Conservation (phyloP, 2,329 filamentous ascomycete genomes). For the Drechslerella coelobrocha region DNA sequence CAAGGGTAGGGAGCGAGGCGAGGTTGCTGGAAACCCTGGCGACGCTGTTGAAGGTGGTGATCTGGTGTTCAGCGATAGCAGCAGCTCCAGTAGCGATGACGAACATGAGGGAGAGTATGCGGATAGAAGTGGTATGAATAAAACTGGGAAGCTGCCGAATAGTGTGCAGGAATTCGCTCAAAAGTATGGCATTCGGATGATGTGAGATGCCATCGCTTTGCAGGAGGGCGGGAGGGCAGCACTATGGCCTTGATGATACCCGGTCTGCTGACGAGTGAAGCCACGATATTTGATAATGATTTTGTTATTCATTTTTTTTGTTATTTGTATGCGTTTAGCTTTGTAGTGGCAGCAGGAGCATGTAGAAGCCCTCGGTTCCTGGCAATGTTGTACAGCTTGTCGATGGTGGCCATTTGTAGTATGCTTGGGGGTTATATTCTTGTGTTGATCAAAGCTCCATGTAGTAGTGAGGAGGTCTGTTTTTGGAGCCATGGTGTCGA, state of each 20-base stretch:
- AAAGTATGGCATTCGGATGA: constrained; percentile 38
- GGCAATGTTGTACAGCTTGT: no score
- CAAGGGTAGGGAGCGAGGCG: constrained; percentile 39
- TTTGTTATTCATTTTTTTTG: background rate
- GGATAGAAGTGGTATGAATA: constrained; percentile 43
- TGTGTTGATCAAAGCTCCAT: no score
- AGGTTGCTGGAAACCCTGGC: constrained; percentile 35
- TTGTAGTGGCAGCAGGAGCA: no score
- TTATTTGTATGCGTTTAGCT: constrained; percentile 3
- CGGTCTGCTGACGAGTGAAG: no score
- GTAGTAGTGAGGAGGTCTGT: no score
- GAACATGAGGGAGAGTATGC: constrained; percentile 31
- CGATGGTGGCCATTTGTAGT: no score
- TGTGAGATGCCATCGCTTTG: background rate
- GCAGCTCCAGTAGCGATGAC: constrained; percentile 29
- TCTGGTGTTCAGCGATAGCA: constrained; percentile 43
- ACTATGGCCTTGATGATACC: no score
- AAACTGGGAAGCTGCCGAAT: constrained; percentile 36
- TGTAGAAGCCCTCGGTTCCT: no score
- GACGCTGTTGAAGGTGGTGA: constrained; percentile 47
- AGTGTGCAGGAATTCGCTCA: constrained; percentile 44
- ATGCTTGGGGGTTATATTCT: no score
- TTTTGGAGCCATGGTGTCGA: no score
- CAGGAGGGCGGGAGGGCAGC: background rate
- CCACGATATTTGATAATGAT: no score